Evolutionary conservation across 2,329 filamentous ascomycete genomes (phyloP).

Genomic region (Aspergillus floridensis): DNA sequence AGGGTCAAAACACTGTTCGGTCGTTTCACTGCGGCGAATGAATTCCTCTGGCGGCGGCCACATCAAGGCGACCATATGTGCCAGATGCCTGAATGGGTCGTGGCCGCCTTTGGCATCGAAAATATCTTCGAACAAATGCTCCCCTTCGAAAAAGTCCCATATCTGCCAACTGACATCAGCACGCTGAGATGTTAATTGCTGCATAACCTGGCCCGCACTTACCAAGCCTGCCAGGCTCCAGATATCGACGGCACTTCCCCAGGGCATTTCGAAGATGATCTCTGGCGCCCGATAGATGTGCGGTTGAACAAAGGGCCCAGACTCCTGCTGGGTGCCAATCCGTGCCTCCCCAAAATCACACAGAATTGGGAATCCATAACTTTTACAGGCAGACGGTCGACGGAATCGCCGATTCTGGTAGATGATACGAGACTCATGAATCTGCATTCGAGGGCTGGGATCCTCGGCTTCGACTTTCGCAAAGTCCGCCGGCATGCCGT

Average conservation of each 20-base stretch:
- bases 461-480: no score
- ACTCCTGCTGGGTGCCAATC: no score
- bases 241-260: slow-evolving; percentile 49
- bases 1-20: slow-evolving; percentile 27
- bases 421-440: no score
- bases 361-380: no score
- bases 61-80: slow-evolving; percentile 26
- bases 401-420: no score
- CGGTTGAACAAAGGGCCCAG: no score
- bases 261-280: slow-evolving; percentile 47
- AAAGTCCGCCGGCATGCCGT: no score
- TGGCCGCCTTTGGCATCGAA: slow-evolving; percentile 21
- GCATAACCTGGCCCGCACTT: slow-evolving; percentile 22
- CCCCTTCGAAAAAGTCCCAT: slow-evolving; percentile 51
- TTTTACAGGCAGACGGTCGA: no score
- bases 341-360: no score
- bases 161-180: slow-evolving; percentile 31
- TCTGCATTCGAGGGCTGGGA: no score
- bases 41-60: slow-evolving; percentile 28
- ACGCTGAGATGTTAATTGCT: slow-evolving; percentile 1
- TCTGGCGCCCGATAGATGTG: slow-evolving; percentile 19
- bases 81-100: slow-evolving; percentile 28
- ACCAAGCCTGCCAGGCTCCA: slow-evolving; percentile 52
- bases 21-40: slow-evolving; percentile 27
- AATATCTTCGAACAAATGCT: slow-evolving; percentile 41